A percentile compares a stretch with the other conserved stretches of the same genome.
These are phyloP conservation scores for Boletus sp. DNA, from an alignment of 768 basidiomycete genomes.

Conservation along the genomic window DNA sequence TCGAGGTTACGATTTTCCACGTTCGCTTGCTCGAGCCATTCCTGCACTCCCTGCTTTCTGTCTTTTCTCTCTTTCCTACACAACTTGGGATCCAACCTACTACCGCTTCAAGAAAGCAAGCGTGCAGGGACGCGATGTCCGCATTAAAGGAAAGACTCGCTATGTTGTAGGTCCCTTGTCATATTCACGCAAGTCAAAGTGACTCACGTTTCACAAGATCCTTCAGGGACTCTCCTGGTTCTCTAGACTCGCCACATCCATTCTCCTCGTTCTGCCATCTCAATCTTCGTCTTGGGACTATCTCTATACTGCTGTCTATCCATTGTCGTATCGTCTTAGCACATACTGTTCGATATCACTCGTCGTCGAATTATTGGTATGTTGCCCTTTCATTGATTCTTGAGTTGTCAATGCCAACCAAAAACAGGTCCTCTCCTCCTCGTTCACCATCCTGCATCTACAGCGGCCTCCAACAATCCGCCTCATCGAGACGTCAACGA, in stretches of 20 bases:
- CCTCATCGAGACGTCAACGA: slow-evolving; percentile 56
- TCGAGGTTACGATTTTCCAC: slow-evolving; percentile 21
- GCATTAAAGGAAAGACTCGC: slow-evolving; percentile 57
- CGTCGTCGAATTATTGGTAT: slow-evolving; percentile 55
- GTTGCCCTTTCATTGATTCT: slow-evolving; percentile 22
- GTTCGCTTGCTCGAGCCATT: slow-evolving; percentile 19
- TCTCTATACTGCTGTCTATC: slow-evolving; percentile 36
- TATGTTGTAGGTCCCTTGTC: slow-evolving; percentile 54
- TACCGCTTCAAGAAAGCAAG: slow-evolving; percentile 54
- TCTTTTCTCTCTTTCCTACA: slow-evolving; percentile 69
- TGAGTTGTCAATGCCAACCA: neutral
- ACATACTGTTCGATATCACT: slow-evolving; percentile 49
- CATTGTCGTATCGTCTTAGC: slow-evolving; percentile 35
- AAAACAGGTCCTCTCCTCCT: slow-evolving; percentile 49
- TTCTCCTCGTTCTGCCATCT: slow-evolving; percentile 43
- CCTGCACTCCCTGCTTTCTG: slow-evolving; percentile 50
- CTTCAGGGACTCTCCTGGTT: slow-evolving; percentile 63
- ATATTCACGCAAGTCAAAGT: neutral
- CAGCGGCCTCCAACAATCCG: slow-evolving; percentile 71
- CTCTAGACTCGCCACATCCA: slow-evolving; percentile 50
- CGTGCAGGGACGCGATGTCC: slow-evolving; percentile 69
- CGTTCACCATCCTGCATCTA: slow-evolving; percentile 55
- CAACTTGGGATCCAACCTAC: slow-evolving; percentile 86
- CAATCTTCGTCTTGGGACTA: slow-evolving; percentile 40
- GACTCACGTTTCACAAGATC: slow-evolving; percentile 38